Evolutionary conservation across 2,329 filamentous ascomycete genomes (phyloP).

Genomic region (Colletotrichum salicis): DNA sequence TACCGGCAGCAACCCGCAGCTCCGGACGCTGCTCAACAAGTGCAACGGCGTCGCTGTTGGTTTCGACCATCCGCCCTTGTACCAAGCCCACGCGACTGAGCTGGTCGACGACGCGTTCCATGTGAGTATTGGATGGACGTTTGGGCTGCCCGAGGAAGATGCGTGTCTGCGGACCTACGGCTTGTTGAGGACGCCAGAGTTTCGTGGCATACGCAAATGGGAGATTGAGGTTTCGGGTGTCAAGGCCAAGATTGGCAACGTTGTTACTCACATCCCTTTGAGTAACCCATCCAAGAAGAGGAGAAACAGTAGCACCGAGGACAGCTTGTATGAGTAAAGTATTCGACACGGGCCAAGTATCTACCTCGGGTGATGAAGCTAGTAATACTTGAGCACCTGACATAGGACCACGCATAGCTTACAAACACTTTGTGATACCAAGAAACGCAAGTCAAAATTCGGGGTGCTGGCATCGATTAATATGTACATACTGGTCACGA

Average conservation of each 20-base stretch:
- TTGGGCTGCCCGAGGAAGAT: slow-evolving; percentile 62
- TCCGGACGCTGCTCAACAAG: slow-evolving; percentile 71
- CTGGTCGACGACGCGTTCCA: slow-evolving; percentile 72
- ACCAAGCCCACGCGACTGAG: slow-evolving; percentile 52
- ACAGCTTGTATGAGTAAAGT: background rate
- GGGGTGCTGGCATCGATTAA: background rate
- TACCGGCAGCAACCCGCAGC: slow-evolving; percentile 58
- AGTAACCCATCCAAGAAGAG: slow-evolving; percentile 16
- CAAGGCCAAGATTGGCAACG: slow-evolving; percentile 81
- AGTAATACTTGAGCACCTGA: too few relatives aligned
- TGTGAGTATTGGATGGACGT: slow-evolving; percentile 88
- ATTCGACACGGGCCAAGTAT: background rate
- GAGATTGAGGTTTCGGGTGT: slow-evolving; percentile 67
- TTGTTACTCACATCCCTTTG: slow-evolving; percentile 64
- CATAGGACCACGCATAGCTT: too few relatives aligned
- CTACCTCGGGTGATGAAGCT: too few relatives aligned
- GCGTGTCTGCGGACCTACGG: slow-evolving; percentile 49
- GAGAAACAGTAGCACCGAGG: background rate
- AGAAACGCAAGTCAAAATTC: background rate
- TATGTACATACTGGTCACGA: slow-evolving; percentile 15
- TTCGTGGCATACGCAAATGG: slow-evolving; percentile 51
- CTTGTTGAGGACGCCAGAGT: slow-evolving; percentile 40
- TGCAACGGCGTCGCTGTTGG: slow-evolving; percentile 72
- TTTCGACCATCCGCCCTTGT: slow-evolving; percentile 78
- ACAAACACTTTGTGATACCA: too few relatives aligned